Evolutionary conservation across 257 asterid genomes (phyloP).

Genomic region (Scutellaria baicalensis): DNA sequence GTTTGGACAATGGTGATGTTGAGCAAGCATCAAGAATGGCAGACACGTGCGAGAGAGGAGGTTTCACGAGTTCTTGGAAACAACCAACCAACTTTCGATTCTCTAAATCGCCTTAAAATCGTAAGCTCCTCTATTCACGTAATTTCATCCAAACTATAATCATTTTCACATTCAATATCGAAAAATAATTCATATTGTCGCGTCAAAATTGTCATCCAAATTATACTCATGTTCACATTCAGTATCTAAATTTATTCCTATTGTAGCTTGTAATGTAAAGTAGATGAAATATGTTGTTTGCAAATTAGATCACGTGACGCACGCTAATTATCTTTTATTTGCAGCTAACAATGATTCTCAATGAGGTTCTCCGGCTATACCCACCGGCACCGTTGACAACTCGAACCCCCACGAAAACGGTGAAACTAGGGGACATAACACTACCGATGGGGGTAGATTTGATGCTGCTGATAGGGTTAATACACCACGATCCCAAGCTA

Average conservation of each 20-base stretch:
- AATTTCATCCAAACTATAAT: not conserved
- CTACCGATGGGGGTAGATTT: constrained; percentile 31
- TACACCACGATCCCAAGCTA: constrained; percentile 29
- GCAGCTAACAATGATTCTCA: constrained; percentile 37
- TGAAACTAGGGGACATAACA: constrained; percentile 19
- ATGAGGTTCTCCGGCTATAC: constrained; percentile 33
- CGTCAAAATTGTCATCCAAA: too few relatives aligned
- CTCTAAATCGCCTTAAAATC: constrained; percentile 30
- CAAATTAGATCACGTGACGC: too few relatives aligned
- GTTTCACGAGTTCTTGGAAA: constrained; percentile 24
- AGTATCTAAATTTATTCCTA: too few relatives aligned
- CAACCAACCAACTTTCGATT: constrained; percentile 19
- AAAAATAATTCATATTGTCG: too few relatives aligned
- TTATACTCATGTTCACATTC: not conserved
- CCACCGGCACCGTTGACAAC: constrained; percentile 21
- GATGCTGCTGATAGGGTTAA: constrained; percentile 18
- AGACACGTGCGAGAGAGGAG: constrained; percentile 28
- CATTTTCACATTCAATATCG: too few relatives aligned
- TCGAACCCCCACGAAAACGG: constrained; percentile 13
- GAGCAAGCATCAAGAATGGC: constrained; percentile 46
- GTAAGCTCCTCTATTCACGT: constrained; percentile 15
- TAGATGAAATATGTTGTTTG: too few relatives aligned
- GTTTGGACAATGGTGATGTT: constrained; percentile 43
- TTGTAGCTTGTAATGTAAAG: too few relatives aligned
- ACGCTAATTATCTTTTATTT: not conserved